A percentile compares a stretch with the other conserved stretches of the same genome.
Conservation (phyloP, 2,329 filamentous ascomycete genomes). For the Pseudogymnoascus sp. region DNA sequence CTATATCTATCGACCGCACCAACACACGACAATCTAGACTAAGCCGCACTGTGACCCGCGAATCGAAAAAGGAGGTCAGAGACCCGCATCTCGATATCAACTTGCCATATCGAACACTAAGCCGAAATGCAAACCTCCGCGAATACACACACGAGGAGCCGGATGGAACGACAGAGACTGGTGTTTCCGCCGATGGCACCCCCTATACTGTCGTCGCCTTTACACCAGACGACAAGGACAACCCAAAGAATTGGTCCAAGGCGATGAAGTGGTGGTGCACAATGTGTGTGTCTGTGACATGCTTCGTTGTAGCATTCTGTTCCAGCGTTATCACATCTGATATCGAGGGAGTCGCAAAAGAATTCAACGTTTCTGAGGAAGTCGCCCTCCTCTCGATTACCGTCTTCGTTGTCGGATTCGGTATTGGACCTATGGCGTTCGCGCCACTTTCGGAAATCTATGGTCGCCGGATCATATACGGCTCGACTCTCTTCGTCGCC, state of each 20-base stretch:
- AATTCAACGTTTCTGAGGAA: conserved; percentile 63
- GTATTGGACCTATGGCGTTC: conserved; percentile 71
- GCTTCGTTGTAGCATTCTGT: conserved; percentile 58
- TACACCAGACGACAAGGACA: conserved; percentile 60
- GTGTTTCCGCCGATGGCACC: conserved; percentile 20
- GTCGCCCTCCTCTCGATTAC: conserved; percentile 65
- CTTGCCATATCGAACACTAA: conserved; percentile 59
- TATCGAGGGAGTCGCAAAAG: conserved; percentile 51
- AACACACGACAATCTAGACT: conserved; percentile 2
- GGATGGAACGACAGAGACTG: conserved; percentile 46
- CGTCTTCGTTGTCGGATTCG: conserved; percentile 75
- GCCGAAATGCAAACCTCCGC: conserved; percentile 49
- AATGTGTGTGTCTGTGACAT: conserved; percentile 71
- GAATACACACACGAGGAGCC: conserved; percentile 60
- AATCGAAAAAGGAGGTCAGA: background rate
- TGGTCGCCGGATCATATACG: conserved; percentile 63
- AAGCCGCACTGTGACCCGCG: background rate
- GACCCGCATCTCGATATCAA: conserved; percentile 36
- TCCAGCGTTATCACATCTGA: conserved; percentile 74
- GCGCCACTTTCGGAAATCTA: conserved; percentile 71
- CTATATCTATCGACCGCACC: background rate
- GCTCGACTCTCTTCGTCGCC: conserved; percentile 39
- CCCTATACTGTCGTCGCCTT: conserved; percentile 62
- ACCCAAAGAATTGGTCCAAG: conserved; percentile 82
- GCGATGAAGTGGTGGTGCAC: conserved; percentile 75